Percentiles rank a stretch among this genome's conserved stretches.
These are phyloP conservation scores for Bruguiera sexangula DNA, from an alignment of 345 rosid species.

Conservation along the genomic window DNA sequence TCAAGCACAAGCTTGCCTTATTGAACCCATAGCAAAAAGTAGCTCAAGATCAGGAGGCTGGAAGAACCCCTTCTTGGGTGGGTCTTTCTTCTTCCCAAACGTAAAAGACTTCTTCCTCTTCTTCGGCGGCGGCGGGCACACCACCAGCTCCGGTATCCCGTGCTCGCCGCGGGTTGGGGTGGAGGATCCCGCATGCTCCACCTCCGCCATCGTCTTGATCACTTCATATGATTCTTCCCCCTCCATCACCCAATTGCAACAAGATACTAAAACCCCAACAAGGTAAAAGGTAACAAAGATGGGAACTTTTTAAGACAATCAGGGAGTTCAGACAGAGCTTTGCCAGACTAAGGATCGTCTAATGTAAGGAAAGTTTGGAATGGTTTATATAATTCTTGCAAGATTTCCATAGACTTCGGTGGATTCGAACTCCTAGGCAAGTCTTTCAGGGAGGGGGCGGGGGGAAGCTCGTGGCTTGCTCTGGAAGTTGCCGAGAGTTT, in stretches of 20 bases:
- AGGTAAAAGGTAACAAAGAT: too few species aligned
- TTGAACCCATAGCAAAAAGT: conserved; percentile 14
- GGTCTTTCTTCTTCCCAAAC: conserved; percentile 7
- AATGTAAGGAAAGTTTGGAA: background rate
- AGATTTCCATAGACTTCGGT: too few species aligned
- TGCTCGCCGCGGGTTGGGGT: conserved; percentile 19
- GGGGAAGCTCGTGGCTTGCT: background rate
- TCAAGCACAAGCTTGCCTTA: conserved; percentile 20
- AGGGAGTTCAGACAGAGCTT: background rate
- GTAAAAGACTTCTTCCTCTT: conserved; percentile 19
- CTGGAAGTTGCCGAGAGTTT: background rate
- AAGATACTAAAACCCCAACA: too few species aligned
- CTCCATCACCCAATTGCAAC: background rate
- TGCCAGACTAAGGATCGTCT: background rate
- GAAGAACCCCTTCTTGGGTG: conserved; percentile 21
- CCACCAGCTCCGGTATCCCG: conserved; percentile 10
- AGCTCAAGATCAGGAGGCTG: conserved; percentile 26
- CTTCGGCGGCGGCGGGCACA: conserved; percentile 32
- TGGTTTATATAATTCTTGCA: background rate
- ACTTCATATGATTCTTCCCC: background rate
- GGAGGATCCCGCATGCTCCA: background rate
- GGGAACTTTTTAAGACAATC: background rate
- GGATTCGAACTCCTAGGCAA: too few species aligned
- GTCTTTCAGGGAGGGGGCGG: background rate
- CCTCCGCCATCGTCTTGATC: background rate